A percentile compares a stretch with the other conserved stretches of the same genome.
Evolutionary conservation across 164 flowering plant species (phyloP).

Genomic region (Houttuynia cordata): DNA sequence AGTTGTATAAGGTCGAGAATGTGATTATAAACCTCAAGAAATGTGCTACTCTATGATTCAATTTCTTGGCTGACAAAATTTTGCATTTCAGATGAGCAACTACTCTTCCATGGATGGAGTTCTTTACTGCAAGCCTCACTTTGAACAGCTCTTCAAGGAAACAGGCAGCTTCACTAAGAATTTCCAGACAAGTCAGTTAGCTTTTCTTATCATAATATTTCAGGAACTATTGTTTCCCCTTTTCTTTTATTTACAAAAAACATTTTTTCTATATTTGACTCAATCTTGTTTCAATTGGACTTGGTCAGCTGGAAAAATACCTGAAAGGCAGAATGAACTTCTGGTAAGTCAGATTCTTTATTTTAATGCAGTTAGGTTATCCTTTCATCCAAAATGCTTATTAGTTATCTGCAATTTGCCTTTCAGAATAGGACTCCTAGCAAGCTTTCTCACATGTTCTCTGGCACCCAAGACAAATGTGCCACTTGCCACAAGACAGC

Average conservation of each 20-base stretch:
- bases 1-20: no score
- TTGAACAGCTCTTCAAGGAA: conserved; percentile 53
- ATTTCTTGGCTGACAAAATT: not conserved
- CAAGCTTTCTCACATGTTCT: conserved; percentile 40
- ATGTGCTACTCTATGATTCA: no score
- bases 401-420: not conserved
- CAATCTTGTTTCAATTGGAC: no score
- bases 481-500: conserved; percentile 46
- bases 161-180: conserved; percentile 31
- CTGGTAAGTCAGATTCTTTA: conserved; percentile 14
- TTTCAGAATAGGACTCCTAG: conserved; percentile 36
- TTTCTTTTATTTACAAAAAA: not conserved
- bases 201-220: no score
- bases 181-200: conserved; percentile 13
- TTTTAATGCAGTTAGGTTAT: not conserved
- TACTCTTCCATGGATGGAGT: conserved; percentile 54
- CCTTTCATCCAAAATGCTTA: not conserved
- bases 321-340: conserved; percentile 17
- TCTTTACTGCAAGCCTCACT: conserved; percentile 58
- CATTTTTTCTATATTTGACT: not conserved
- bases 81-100: conserved; percentile 34
- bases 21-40: no score
- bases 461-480: conserved; percentile 62
- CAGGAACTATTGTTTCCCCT: no score
- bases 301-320: conserved; percentile 20